Conservation (phyloP, 345 rosid species). For the Reutealis trisperma region DNA sequence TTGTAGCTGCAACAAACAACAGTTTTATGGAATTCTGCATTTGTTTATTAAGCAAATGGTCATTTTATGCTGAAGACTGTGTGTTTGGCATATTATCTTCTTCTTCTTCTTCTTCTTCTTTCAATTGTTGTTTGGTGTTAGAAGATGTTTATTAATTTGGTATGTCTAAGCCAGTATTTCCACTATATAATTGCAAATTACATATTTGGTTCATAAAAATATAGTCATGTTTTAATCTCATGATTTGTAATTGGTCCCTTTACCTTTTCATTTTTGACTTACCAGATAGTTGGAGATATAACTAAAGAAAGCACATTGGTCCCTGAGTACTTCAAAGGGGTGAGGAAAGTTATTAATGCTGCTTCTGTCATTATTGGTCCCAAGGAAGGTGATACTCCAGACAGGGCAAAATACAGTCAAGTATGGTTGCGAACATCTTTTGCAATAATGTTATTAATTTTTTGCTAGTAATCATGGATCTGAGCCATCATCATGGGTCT, state of each 20-base stretch:
- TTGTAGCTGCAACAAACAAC: not conserved
- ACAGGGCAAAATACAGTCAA: conserved; percentile 90
- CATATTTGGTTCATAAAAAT: not conserved
- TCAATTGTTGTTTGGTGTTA: not conserved
- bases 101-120: not conserved
- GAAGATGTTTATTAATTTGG: not conserved
- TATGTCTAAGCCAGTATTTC: not conserved
- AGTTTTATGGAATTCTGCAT: not conserved
- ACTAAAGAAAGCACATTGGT: conserved; percentile 66
- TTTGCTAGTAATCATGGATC: not conserved
- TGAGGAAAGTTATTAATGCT: conserved; percentile 80
- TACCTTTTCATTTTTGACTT: not conserved
- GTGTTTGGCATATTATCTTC: not conserved
- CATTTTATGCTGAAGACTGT: not conserved
- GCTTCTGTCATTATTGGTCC: conserved; percentile 94
- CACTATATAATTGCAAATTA: not conserved
- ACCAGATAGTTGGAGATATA: conserved; percentile 77
- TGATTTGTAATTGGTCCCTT: not conserved
- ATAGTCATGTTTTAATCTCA: conserved; percentile 12
- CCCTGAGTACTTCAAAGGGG: conserved; percentile 78
- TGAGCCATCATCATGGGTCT: conserved; percentile 3
- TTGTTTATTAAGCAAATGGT: not conserved
- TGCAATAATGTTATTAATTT: not conserved
- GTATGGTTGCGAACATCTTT: conserved; percentile 31
- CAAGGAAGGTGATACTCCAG: conserved; percentile 98